Percentiles rank a stretch among this genome's conserved stretches.
These are phyloP conservation scores for Stentor coeruleus DNA, from an alignment of 73 alveolate species.

Conservation along the genomic window DNA sequence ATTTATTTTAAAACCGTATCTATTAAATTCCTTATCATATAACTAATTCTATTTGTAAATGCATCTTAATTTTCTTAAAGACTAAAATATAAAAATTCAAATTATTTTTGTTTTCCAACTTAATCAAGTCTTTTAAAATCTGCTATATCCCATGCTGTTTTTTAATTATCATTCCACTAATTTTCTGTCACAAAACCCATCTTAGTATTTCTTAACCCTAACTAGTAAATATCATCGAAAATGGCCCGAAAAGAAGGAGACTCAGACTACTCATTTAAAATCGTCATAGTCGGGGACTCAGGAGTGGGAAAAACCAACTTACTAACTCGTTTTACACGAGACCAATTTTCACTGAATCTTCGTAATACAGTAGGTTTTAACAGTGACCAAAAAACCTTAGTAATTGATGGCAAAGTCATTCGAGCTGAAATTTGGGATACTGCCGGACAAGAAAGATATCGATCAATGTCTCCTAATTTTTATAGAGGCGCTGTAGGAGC, in stretches of 20 bases:
- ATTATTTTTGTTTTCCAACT: too few species aligned
- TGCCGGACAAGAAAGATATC: conserved; percentile 72
- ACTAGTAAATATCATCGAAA: too few species aligned
- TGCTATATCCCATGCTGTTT: too few species aligned
- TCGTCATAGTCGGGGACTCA: conserved; percentile 48
- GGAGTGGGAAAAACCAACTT: conserved; percentile 82
- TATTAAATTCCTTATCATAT: too few species aligned
- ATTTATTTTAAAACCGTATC: too few species aligned
- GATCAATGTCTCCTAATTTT: conserved; percentile 64
- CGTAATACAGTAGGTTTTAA: conserved; percentile 77
- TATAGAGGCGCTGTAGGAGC: conserved; percentile 75
- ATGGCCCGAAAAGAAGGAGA: conserved; percentile 2
- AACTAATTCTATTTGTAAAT: too few species aligned
- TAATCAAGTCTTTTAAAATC: too few species aligned
- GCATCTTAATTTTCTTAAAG: too few species aligned
- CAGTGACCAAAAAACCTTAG: conserved; percentile 53
- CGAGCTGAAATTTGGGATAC: conserved; percentile 78
- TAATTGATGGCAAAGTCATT: conserved; percentile 34
- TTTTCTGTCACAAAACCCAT: too few species aligned
- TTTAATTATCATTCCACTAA: too few species aligned
- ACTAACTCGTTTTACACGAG: conserved; percentile 55
- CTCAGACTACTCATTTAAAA: conserved; percentile 14
- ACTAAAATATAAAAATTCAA: too few species aligned
- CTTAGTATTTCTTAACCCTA: too few species aligned
- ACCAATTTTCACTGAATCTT: conserved; percentile 55